A percentile compares a stretch with the other conserved stretches of the same genome.
phyloP scores from a whole-genome alignment of 177 flowering plant species.

The Vitis hybrid region DNA sequence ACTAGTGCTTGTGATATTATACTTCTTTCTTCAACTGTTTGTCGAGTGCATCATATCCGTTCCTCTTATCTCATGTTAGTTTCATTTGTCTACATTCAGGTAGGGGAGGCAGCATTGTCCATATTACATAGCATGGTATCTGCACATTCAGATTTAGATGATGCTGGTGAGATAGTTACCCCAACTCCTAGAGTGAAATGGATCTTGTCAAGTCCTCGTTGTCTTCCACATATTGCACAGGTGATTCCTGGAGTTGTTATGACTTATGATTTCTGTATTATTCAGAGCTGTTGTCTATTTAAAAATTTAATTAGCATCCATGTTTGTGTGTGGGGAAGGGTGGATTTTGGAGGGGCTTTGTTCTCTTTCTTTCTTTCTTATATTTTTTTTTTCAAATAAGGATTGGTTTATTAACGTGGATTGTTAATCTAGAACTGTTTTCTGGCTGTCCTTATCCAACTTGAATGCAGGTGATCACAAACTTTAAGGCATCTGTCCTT shows the following conservation, averaged over 20 bases:
- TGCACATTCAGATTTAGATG: constrained; percentile 98
- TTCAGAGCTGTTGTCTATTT: not conserved
- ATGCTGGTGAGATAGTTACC: constrained; percentile 99
- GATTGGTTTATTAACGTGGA: too few relatives aligned
- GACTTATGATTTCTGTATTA: not conserved
- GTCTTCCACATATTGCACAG: constrained; percentile 99
- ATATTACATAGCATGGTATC: constrained; percentile 96
- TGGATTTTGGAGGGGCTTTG: too few relatives aligned
- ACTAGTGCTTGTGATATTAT: not conserved
- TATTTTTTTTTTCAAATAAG: too few relatives aligned
- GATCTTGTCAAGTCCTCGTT: constrained; percentile 93
- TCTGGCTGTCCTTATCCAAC: too few relatives aligned
- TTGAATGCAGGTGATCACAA: too few relatives aligned
- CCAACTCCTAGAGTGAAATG: constrained; percentile 98
- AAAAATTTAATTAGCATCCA: too few relatives aligned
- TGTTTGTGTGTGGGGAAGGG: too few relatives aligned
- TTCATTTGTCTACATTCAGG: constrained; percentile 39
- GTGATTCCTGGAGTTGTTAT: constrained; percentile 29
- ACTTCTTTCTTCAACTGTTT: not conserved
- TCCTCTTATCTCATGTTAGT: not conserved
- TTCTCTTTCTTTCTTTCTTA: too few relatives aligned
- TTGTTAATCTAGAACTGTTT: too few relatives aligned
- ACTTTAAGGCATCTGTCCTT: too few relatives aligned
- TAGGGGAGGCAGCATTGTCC: constrained; percentile 88
- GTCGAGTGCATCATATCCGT: not conserved